Evolutionary conservation across 768 basidiomycete genomes (phyloP), one percentile per base, ranked within the genome.

Genomic region (Cystobasidium tubakii): DNA sequence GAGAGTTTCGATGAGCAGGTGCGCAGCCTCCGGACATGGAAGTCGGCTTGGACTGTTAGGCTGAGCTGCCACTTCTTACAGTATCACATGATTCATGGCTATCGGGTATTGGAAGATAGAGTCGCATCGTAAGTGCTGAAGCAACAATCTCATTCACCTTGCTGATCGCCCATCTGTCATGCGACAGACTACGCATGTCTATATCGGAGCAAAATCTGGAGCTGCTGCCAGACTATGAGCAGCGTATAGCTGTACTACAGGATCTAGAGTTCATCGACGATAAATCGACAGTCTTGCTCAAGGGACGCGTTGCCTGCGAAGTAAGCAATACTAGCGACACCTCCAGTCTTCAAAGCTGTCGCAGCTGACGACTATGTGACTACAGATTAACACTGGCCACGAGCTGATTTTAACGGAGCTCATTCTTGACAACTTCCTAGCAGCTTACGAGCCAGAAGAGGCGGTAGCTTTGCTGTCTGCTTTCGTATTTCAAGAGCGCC

Each of bases 281-380:
- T 73, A 92, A 97, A 77, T 90, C 91, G 36, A 99, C 95, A 0
- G 93, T 99, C 1, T 85, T 91, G 34, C 85, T 99, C 63, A 99
- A 99, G 81, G 96, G 96, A 21, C 87, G 96, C 62, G 96, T 99
- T 19, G 96, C 96, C 36, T 99, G 96, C 83, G 96, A 99, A 85
- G 94, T 93, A 74, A 65, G 82, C 79, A 19, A 57, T 60, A 29
- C 25, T 31, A 60, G 27, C 17, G 29, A 29, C n/a, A n/a, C n/a
- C n/a, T 2, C 57, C 57, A 34, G 6, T 27, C 27, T 71, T 50
- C 43, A 21, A 3, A 72, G 43, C 57, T 21, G 21, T n/a, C n/a
- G n/a, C n/a, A n/a, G n/a, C 34, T 50, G 29, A 50, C n/a, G 10
- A 29, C 34, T 21, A 23, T 31, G 43, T 36, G 73, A 42, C 73